Percentiles rank a stretch among this genome's conserved stretches.
phyloP scores from a whole-genome alignment of 2,329 filamentous ascomycete species.

The Cylindrodendrum hubeiense region DNA sequence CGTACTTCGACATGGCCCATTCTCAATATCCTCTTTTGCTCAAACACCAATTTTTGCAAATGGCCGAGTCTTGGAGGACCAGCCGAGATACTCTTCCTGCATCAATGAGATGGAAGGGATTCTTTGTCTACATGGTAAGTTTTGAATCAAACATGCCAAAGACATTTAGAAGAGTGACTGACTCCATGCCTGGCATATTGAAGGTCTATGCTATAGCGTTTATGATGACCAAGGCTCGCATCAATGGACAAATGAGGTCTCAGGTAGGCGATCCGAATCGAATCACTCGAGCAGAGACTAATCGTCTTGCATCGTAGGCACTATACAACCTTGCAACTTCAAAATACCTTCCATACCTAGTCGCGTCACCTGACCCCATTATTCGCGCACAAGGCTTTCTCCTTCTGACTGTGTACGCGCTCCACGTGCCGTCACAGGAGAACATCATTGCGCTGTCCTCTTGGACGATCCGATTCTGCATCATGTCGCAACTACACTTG shows the following conservation, averaged over 20 bases:
- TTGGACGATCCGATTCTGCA: conserved; percentile 19
- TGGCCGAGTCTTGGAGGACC: background rate
- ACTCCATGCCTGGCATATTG: background rate
- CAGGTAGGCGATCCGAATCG: background rate
- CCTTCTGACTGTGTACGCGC: conserved; percentile 16
- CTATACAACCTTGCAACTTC: conserved; percentile 7
- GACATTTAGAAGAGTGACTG: background rate
- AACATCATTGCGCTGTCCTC: conserved; percentile 15
- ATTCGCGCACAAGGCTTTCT: conserved; percentile 22
- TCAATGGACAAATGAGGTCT: conserved; percentile 13
- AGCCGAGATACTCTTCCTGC: background rate
- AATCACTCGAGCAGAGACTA: background rate
- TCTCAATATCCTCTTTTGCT: conserved; percentile 19
- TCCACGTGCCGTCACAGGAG: conserved; percentile 15
- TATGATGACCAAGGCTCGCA: conserved; percentile 16
- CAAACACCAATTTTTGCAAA: conserved; percentile 9
- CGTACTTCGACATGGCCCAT: conserved; percentile 23
- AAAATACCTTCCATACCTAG: conserved; percentile 13
- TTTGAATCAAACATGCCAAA: background rate
- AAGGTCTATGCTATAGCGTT: conserved; percentile 22
- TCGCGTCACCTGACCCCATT: conserved; percentile 3
- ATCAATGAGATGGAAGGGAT: conserved; percentile 1
- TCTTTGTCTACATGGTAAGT: conserved; percentile 14
- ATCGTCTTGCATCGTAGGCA: background rate
- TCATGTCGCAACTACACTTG: conserved; percentile 18